Base-by-base conservation (phyloP, 2,329 filamentous ascomycete genomes). In the Phaeomoniella chlamydospora region DNA sequence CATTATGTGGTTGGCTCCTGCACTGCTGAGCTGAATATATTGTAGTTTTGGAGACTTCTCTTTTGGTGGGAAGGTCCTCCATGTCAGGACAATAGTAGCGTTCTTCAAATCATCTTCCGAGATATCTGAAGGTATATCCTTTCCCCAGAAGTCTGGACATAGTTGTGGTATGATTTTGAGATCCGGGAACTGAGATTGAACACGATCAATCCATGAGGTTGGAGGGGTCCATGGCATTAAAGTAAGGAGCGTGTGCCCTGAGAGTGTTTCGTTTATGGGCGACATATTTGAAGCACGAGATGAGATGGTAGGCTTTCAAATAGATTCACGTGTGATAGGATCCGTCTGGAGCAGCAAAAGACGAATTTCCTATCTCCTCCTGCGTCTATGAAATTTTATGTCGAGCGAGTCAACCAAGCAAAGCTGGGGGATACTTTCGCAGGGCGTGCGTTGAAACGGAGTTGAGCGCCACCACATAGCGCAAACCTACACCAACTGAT, bases 1-100 rank as follows among this genome's bases (percentile, higher is more conserved):
- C 3, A 54, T 38, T 60, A 64, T 67, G 26, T 45, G 44, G 40
- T 68, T 62, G 1, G 57, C 57, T 1, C 65, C 65, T 2, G 65
- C 59, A 0, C 58, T 62, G 0, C 52, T 46, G 16, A 64, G 42
- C 48, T 69, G 65, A n/a, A 68, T 56, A 39, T 57, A 64, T 32
- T 61, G 55, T 15, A 67, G 49, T 2, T 54, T 48, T 5, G 49
- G 44, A 9, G n/a, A 6, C 22, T n/a, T 26, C 22, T 26, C n/a
- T n/a, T n/a, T 35, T 12, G n/a, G 5, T 6, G 33, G 33, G 14
- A 35, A 35, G n/a, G 18, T 3, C 16, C 18, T 35, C 33, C 33
- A 35, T 11, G 33, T 35, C 14, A 35, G 18, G 6, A 35, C 14
- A 12, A 18, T 18, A 12, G 33, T 35, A 6, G 16, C 17, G 6